Percentiles rank a stretch among this genome's conserved stretches.
These are phyloP conservation scores for Botrytis hyacinthi DNA, from an alignment of 2,329 filamentous ascomycete genomes.

Conservation along the genomic window DNA sequence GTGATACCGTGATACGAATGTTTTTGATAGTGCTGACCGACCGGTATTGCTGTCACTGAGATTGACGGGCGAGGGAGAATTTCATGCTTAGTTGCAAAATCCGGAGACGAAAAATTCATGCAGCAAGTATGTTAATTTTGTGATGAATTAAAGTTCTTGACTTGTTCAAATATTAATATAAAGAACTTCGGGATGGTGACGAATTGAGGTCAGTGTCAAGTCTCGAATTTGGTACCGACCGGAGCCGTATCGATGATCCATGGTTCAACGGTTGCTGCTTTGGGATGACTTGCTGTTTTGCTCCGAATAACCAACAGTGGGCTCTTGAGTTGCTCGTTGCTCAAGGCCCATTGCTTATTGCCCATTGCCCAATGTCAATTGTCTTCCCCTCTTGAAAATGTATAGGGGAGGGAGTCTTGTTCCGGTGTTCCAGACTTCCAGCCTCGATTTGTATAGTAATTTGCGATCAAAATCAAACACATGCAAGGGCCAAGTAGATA, in stretches of 20 bases:
- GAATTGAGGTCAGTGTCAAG: background rate
- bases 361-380: background rate
- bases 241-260: background rate
- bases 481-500: conserved; percentile 3
- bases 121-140: background rate
- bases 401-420: background rate
- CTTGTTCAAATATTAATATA: background rate
- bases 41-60: background rate
- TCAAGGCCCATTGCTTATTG: too few species aligned
- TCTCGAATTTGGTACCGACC: background rate
- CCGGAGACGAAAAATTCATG: background rate
- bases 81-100: background rate
- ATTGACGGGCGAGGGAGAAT: background rate
- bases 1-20: conserved; percentile 8
- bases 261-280: background rate
- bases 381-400: background rate
- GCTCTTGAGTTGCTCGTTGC: background rate
- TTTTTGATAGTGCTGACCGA: background rate
- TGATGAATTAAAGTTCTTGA: background rate
- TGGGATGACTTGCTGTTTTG: background rate
- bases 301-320: background rate
- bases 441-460: conserved; percentile 3
- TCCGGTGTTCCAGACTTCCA: background rate
- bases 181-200: background rate
- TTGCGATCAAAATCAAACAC: conserved; percentile 9